phyloP scores from a whole-genome alignment of 495 filamentous ascomycete species.

The Hypoxylon trugodes region DNA sequence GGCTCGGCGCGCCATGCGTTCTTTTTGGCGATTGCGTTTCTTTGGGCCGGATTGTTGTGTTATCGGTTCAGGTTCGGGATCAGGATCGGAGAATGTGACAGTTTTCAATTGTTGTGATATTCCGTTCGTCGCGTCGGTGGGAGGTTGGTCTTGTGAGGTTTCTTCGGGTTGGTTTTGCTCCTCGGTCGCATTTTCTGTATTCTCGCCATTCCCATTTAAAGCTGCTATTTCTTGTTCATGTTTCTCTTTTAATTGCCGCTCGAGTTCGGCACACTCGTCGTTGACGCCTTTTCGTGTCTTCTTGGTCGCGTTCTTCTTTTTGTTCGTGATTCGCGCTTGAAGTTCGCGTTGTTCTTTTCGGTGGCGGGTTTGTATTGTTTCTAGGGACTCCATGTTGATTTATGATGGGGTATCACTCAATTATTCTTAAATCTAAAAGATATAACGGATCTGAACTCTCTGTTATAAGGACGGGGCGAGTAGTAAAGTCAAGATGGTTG shows the following conservation, averaged over 20 bases:
- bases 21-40: constrained; percentile 92
- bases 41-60: constrained; percentile 53
- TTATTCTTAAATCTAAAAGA: neutral
- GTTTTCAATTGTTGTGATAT: constrained; percentile 31
- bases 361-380: constrained; percentile 80
- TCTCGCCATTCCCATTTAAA: constrained; percentile 55
- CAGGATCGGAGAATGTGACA: constrained; percentile 25
- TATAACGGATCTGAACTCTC: too few species aligned
- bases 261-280: constrained; percentile 80
- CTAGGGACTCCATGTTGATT: constrained; percentile 60
- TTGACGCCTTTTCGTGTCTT: constrained; percentile 92
- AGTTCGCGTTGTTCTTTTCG: constrained; percentile 90
- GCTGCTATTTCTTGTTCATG: constrained; percentile 72
- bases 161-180: constrained; percentile 36
- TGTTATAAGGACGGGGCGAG: too few species aligned
- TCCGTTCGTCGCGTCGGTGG: constrained; percentile 22
- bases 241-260: constrained; percentile 69
- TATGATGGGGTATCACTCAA: neutral
- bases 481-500: neutral
- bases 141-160: constrained; percentile 23
- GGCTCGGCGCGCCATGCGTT: constrained; percentile 84
- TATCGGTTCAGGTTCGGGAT: constrained; percentile 15
- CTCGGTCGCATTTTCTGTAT: constrained; percentile 18
- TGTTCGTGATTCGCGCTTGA: constrained; percentile 83
- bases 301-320: constrained; percentile 95